A percentile compares a stretch with the other conserved stretches of the same genome.
phyloP scores from a whole-genome alignment of 1,139 yeast species.

The Blastobotrys proliferans region DNA sequence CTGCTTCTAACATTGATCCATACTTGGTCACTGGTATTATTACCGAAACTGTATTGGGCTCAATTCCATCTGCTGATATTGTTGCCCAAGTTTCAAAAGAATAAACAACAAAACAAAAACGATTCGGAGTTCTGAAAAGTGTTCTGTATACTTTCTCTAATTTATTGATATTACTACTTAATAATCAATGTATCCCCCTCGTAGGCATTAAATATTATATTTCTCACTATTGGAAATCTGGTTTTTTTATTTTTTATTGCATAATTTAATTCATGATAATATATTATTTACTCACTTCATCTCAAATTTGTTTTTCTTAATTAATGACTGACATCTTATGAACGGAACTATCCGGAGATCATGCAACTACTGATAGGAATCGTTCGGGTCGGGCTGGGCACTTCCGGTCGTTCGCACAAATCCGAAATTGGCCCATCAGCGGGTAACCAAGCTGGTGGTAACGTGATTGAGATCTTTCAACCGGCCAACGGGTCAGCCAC shows the following conservation, averaged over 20 bases:
- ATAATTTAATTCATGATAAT: background rate
- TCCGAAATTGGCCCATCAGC: too few species aligned
- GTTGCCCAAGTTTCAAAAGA: slow-evolving; percentile 31
- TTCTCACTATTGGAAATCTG: background rate
- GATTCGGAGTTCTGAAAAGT: background rate
- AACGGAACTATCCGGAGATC: too few species aligned
- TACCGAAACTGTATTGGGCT: slow-evolving; percentile 95
- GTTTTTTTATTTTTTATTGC: background rate
- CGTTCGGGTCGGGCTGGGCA: too few species aligned
- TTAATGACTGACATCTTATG: background rate
- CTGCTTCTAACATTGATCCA: slow-evolving; percentile 98
- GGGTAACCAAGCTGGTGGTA: too few species aligned
- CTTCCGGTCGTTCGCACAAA: too few species aligned
- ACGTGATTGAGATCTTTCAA: too few species aligned
- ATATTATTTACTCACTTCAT: background rate
- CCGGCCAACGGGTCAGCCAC: too few species aligned
- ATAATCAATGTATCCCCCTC: background rate
- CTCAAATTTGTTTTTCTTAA: background rate
- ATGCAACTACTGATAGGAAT: too few species aligned
- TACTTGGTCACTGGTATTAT: slow-evolving; percentile 97
- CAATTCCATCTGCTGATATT: slow-evolving; percentile 95
- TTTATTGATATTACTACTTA: background rate
- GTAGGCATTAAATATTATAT: too few species aligned
- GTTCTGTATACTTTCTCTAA: slow-evolving; percentile 3
- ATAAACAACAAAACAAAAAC: background rate